Percentiles rank a stretch among this genome's conserved stretches.
These are phyloP conservation scores for Vigna hirtella DNA, from an alignment of 306 rosid genomes.

Conservation along the genomic window DNA sequence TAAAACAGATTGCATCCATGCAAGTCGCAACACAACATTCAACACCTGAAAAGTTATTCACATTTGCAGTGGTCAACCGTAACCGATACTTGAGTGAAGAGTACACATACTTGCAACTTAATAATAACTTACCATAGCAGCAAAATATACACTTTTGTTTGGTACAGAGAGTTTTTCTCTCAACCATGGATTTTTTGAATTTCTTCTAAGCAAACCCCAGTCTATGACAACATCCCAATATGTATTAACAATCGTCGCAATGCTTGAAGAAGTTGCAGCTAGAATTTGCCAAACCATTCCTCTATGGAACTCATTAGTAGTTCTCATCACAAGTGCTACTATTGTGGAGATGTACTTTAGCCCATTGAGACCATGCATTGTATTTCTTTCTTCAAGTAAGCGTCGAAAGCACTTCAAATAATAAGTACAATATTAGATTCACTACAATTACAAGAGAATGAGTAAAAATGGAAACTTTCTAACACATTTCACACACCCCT, in stretches of 20 bases:
- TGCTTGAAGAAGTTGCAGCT: constrained; percentile 39
- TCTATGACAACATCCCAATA: constrained; percentile 48
- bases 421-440: constrained; percentile 27
- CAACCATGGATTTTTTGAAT: constrained; percentile 51
- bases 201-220: constrained; percentile 42
- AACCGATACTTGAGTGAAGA: constrained; percentile 16
- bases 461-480: not conserved
- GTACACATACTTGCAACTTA: not conserved
- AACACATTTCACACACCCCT: not conserved
- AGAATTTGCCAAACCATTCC: constrained; percentile 36
- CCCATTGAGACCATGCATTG: constrained; percentile 42
- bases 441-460: not conserved
- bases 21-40: constrained; percentile 71
- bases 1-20: constrained; percentile 78
- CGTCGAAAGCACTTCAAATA: constrained; percentile 42
- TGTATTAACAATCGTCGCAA: constrained; percentile 44
- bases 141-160: constrained; percentile 63
- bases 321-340: constrained; percentile 39
- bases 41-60: constrained; percentile 56
- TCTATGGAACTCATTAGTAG: constrained; percentile 31
- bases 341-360: constrained; percentile 46
- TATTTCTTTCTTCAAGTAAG: constrained; percentile 37
- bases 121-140: constrained; percentile 58
- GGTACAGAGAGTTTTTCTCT: constrained; percentile 73
- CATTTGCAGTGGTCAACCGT: not conserved